A percentile compares a stretch with the other conserved stretches of the same genome.
Evolutionary conservation across 2,329 filamentous ascomycete species (phyloP).

Genomic region (Shiraia sp.): DNA sequence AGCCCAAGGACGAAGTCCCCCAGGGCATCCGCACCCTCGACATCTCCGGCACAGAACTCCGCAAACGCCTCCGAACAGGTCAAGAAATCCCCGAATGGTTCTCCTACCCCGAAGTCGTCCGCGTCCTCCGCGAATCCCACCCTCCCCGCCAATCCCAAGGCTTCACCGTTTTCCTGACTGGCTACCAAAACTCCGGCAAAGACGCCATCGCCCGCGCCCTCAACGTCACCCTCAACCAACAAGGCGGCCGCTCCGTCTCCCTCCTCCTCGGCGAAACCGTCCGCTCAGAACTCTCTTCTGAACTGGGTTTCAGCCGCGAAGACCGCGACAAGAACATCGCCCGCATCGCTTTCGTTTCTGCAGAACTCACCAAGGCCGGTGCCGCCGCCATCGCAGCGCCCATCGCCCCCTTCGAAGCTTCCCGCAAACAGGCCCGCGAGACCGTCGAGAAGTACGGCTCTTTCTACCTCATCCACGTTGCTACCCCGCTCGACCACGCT

Average conservation of each 20-base stretch:
- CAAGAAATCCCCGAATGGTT: conserved; percentile 99
- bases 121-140: conserved; percentile 94
- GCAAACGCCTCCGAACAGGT: conserved; percentile 84
- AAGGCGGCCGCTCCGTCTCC: conserved; percentile 91
- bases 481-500: conserved; percentile 86
- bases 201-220: conserved; percentile 94
- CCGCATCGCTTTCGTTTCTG: conserved; percentile 94
- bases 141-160: conserved; percentile 88
- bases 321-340: conserved; percentile 95
- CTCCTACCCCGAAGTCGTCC: conserved; percentile 98
- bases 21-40: conserved; percentile 73
- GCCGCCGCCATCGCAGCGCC: conserved; percentile 95
- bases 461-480: conserved; percentile 95
- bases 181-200: conserved; percentile 96
- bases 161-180: conserved; percentile 97
- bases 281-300: conserved; percentile 86
- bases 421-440: conserved; percentile 77
- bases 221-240: conserved; percentile 97
- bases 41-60: conserved; percentile 73
- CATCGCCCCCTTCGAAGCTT: conserved; percentile 87
- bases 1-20: conserved; percentile 86
- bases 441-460: conserved; percentile 84
- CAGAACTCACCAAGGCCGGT: conserved; percentile 89
- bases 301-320: conserved; percentile 91
- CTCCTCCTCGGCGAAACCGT: conserved; percentile 96